A percentile compares a stretch with the other conserved stretches of the same genome.
Evolutionary conservation across 1,284 basidiomycete genomes (phyloP).

Genomic region (Macrocystidia cucumis): DNA sequence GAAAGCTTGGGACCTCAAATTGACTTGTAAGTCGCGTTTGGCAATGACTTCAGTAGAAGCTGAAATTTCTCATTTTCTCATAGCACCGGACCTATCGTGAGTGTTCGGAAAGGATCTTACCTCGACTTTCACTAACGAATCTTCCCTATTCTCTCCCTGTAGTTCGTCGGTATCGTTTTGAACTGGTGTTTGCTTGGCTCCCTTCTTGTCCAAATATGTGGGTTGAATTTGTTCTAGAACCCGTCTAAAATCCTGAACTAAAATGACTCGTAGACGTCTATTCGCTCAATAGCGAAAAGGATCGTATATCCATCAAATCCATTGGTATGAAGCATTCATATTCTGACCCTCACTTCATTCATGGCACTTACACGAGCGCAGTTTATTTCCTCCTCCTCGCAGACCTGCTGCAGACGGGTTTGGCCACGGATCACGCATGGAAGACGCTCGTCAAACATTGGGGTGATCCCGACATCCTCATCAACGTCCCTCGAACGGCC

Average conservation of each 20-base stretch:
- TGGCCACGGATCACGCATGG: constrained; percentile 8
- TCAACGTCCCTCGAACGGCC: constrained; percentile 2
- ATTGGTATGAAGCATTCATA: neutral
- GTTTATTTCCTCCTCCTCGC: constrained; percentile 7
- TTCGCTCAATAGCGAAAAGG: constrained; percentile 1
- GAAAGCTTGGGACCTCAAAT: too few relatives aligned
- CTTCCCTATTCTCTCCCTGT: neutral
- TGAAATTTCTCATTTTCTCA: neutral
- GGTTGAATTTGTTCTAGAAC: neutral
- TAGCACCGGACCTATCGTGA: constrained; percentile 6
- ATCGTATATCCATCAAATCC: constrained; percentile 1
- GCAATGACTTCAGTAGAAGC: neutral
- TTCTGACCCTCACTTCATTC: neutral
- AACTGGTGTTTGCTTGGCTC: constrained; percentile 4
- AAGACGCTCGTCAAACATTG: constrained; percentile 4
- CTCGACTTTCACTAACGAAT: neutral
- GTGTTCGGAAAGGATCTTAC: neutral
- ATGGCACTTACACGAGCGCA: neutral
- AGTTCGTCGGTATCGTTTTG: constrained; percentile 6
- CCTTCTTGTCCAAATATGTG: constrained; percentile 3
- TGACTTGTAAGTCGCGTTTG: constrained; percentile 1
- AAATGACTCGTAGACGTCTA: constrained; percentile 1
- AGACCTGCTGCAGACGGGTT: constrained; percentile 7
- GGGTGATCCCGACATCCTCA: constrained; percentile 7
- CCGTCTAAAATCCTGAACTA: neutral